Evolutionary conservation across 139 green algal species (phyloP).

Genomic region (Chlamydomonas sphaeroides): DNA sequence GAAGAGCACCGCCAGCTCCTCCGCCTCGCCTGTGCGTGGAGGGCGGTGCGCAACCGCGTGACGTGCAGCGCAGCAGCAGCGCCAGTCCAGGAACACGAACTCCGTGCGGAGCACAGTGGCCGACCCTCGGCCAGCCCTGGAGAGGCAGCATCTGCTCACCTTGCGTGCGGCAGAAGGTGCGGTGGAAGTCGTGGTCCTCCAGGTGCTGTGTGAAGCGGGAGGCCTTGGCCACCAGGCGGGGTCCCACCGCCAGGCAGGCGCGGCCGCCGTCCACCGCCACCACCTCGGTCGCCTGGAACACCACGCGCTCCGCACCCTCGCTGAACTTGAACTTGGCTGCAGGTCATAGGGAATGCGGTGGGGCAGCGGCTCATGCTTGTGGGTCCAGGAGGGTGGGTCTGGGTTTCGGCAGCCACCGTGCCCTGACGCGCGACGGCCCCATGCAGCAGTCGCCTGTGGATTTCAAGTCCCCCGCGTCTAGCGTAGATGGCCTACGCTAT

Average conservation of each 20-base stretch:
- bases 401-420: no score
- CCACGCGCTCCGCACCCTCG: conserved; percentile 47
- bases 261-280: conserved; percentile 21
- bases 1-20: conserved; percentile 49
- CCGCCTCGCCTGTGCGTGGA: conserved; percentile 35
- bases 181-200: conserved; percentile 12
- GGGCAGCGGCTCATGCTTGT: no score
- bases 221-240: conserved; percentile 53
- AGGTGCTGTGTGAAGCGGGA: conserved; percentile 32
- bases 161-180: conserved; percentile 48
- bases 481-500: no score
- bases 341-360: no score
- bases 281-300: conserved; percentile 51
- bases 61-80: no score
- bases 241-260: conserved; percentile 23
- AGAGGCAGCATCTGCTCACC: background rate
- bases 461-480: no score
- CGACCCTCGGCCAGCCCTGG: background rate
- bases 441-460: no score
- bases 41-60: no score
- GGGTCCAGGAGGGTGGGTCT: no score
- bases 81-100: no score
- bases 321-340: conserved; percentile 18
- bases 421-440: no score
- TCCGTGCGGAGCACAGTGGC: no score